Percentiles rank a stretch among this genome's conserved stretches.
Evolutionary conservation across 257 asterid genomes (phyloP).

Genomic region (Cruciata laevipes): DNA sequence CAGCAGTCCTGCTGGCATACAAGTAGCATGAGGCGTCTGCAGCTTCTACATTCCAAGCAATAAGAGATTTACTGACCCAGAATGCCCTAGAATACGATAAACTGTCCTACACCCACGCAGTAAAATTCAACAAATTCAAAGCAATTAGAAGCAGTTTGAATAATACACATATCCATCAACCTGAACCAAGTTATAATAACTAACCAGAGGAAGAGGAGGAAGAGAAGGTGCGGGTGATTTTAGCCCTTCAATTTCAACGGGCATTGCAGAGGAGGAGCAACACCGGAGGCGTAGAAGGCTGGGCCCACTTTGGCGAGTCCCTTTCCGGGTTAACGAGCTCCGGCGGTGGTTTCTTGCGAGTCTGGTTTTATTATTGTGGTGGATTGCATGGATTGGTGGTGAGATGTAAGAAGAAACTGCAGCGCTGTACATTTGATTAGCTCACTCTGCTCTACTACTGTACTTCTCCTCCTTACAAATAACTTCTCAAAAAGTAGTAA

Average conservation of each 20-base stretch:
- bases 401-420: constrained; percentile 2
- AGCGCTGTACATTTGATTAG: constrained; percentile 1
- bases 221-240: constrained; percentile 23
- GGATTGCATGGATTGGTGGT: constrained; percentile 5
- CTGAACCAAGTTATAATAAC: neutral
- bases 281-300: neutral
- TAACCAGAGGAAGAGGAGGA: constrained; percentile 41
- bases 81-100: constrained; percentile 59
- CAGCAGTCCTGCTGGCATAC: constrained; percentile 67
- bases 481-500: neutral
- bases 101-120: constrained; percentile 43
- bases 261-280: constrained; percentile 30
- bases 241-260: constrained; percentile 42
- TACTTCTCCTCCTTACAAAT: neutral
- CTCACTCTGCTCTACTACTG: neutral
- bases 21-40: constrained; percentile 58
- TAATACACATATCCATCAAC: neutral
- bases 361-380: neutral
- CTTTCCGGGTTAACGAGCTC: constrained; percentile 16
- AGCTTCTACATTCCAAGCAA: constrained; percentile 74
- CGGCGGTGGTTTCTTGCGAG: neutral
- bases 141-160: neutral
- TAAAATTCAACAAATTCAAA: neutral
- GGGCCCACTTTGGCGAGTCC: constrained; percentile 14
- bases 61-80: constrained; percentile 66